Base-by-base conservation (phyloP, 805 yeast species). In the Hanseniaspora nectarophila region DNA sequence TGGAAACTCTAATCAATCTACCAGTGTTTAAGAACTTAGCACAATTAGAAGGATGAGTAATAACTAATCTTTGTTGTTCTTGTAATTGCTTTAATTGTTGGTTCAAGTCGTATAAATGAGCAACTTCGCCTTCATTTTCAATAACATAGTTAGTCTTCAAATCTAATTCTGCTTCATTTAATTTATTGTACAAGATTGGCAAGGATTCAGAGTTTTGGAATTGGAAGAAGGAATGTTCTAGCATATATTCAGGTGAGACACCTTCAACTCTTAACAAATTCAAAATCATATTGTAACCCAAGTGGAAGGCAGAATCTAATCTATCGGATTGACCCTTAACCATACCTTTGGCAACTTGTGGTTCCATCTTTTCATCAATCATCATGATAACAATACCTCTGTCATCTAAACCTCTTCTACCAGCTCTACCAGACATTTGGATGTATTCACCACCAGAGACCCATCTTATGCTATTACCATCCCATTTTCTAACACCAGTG, bases 311-410 rank as follows among this genome's bases (percentile, higher is more conserved):
- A 20, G 97, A 90, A 63, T 92, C 97, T 54, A 92, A 75, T 59
- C 98, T 75, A 69, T 92, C 99, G 31, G 98, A 97, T 63, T 88
- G 95, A 63, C 99, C 99, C 67, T 90, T 90, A 21, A 92, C 98
- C 99, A 92, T 92, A 1, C 97, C 97, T 65, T 92, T 92, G 20
- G 98, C 98, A 40, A 92, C 96, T 61, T 89, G 94, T 4, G 99
- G 98, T 66, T 92, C 98, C 99, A 92, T 92, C 63, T 92, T 92
- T 65, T 92, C 97, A 65, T 92, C 97, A 66, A 92, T 88, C 99
- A 92, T 92, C 92, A 92, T 85, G 59, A 92, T 92, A 46, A 92
- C 99, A 67, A 92, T 88, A 70, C 99, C 99, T 67, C 98, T 83
- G 66, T 92, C 98, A 75, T 92, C 99, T 60, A 92, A 76, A 63